A percentile compares a stretch with the other conserved stretches of the same genome.
Conservation (phyloP, 169 alveolate species). For the Plasmodium inui region DNA sequence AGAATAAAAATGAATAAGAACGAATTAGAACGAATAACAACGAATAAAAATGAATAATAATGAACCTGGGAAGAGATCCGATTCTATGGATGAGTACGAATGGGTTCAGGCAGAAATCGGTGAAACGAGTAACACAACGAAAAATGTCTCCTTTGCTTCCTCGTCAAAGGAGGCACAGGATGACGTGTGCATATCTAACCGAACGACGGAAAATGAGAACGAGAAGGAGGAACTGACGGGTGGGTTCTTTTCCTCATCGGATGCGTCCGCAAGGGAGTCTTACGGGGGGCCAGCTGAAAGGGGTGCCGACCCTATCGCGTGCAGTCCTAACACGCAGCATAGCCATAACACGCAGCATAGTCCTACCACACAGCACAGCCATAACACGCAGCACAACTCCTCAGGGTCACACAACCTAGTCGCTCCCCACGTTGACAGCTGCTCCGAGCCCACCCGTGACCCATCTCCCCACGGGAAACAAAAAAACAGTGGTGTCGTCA, state of each 20-base stretch:
- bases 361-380: no score
- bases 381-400: neutral
- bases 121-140: neutral
- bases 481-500: neutral
- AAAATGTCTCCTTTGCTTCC: neutral
- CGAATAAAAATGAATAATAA: neutral
- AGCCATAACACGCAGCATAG: no score
- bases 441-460: neutral
- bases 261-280: neutral
- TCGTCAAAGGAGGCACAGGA: neutral
- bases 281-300: neutral
- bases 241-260: neutral
- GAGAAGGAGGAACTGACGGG: neutral
- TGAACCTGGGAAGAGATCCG: neutral
- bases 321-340: neutral
- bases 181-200: constrained; percentile 10
- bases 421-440: neutral
- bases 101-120: neutral
- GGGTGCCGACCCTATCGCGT: neutral
- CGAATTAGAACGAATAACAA: neutral
- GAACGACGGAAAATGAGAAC: constrained; percentile 40
- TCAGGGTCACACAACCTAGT: neutral
- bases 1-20: neutral
- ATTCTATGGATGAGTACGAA: neutral
- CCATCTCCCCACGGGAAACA: neutral